Base-by-base conservation (phyloP, 75 land plant species). In the Gnetum montanum region DNA sequence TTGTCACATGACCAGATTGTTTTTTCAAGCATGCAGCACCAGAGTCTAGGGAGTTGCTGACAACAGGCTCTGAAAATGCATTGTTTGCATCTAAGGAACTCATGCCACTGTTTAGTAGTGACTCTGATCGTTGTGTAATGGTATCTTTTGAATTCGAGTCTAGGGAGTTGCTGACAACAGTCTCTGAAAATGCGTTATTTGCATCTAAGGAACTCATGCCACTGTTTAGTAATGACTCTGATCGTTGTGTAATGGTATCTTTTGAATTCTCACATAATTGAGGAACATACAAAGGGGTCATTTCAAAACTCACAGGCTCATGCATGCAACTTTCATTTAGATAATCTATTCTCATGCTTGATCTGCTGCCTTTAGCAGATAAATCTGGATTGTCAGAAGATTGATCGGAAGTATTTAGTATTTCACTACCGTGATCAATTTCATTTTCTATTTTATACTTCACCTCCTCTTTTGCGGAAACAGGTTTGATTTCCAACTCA, bases 41-140 rank as follows among this genome's bases (percentile, higher is more conserved):
- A 47, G 46, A 71, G 33, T 67, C 71, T 8, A 77, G 28, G 26
- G 75, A 75, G 22, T 52, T 60, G 54, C 78, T 69, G 3, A 60
- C 18, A 27, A 59, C 31, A 54, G 30, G 43, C 31, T 26, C 24
- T 46, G 25, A 16, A 30, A 50, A 41, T 40, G 16, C 6, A 23
- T 31, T 36, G 36, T 62, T 60, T 11, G 49, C 28, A 24, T 43
- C 65, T 18, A 28, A 23, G 30, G 48, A 23, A 16, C 12, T 22
- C 44, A 59, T 47, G 54, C 54, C 34, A 28, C 63, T 31, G 62
- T 49, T 70, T 1, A 74, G 81, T 31, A 81, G n/a, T n/a, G n/a
- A n/a, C n/a, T n/a, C n/a, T n/a, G n/a, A n/a, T n/a, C n/a, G n/a
- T n/a, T n/a, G n/a, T n/a, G n/a, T n/a, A n/a, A n/a, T n/a, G n/a